Conservation (phyloP, 108 stramenopile genomes). For the Epipyxis sp. region DNA sequence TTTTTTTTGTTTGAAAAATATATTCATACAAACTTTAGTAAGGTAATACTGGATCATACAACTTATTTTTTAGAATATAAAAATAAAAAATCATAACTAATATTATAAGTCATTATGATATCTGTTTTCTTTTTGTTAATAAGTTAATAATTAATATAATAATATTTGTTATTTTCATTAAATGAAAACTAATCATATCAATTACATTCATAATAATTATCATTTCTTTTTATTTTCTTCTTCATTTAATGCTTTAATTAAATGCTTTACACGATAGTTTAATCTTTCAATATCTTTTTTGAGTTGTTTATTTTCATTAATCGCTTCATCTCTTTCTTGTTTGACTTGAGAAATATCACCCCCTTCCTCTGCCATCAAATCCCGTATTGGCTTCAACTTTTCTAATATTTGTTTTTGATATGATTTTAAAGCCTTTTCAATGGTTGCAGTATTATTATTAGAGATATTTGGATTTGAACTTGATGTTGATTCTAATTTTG, state of each 20-base stretch:
- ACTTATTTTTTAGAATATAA: too few species aligned
- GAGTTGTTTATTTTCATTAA: constrained; percentile 2
- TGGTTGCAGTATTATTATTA: background rate
- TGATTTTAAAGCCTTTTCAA: background rate
- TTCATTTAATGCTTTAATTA: constrained; percentile 16
- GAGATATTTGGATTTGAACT: background rate
- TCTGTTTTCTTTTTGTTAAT: too few species aligned
- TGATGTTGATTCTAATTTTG: background rate
- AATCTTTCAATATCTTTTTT: constrained; percentile 26
- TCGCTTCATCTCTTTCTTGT: constrained; percentile 19
- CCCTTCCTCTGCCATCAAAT: background rate
- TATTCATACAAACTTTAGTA: too few species aligned
- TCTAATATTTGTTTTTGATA: constrained; percentile 20
- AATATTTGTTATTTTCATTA: too few species aligned
- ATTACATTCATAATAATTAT: too few species aligned
- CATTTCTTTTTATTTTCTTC: constrained; percentile 6
- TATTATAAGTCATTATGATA: too few species aligned
- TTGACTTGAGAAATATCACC: constrained; percentile 10
- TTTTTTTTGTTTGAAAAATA: too few species aligned
- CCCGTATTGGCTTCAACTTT: background rate
- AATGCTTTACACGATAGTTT: constrained; percentile 21
- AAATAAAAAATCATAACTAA: too few species aligned
- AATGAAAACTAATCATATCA: too few species aligned
- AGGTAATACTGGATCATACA: too few species aligned
- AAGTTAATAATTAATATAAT: too few species aligned